Evolutionary conservation across 2,329 filamentous ascomycete species (phyloP).

Genomic region (Intubia oerlemansii): DNA sequence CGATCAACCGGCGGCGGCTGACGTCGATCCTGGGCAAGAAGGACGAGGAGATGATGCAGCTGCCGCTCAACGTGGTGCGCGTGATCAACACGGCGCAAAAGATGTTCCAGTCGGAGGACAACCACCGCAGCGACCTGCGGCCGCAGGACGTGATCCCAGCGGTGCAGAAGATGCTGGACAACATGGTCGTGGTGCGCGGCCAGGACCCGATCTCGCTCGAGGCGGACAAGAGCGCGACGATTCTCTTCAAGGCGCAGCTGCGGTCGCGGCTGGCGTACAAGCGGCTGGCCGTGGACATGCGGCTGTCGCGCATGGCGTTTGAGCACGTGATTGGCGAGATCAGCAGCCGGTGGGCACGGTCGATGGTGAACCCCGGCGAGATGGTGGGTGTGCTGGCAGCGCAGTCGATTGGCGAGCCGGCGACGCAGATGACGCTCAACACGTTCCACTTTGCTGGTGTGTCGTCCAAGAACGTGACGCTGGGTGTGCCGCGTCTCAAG

Average conservation of each 20-base stretch:
- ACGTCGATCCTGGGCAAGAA: conserved; percentile 24
- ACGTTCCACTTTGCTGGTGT: conserved; percentile 99
- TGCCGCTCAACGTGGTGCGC: conserved; percentile 78
- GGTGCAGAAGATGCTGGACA: conserved; percentile 52
- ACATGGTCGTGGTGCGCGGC: conserved; percentile 71
- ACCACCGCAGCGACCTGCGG: conserved; percentile 70
- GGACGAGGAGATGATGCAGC: conserved; percentile 68
- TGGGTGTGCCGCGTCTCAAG: conserved; percentile 97
- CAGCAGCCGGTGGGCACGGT: conserved; percentile 68
- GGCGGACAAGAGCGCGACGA: conserved; percentile 71
- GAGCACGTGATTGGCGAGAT: conserved; percentile 82
- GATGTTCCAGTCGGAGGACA: conserved; percentile 75
- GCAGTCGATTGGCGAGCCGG: conserved; percentile 95
- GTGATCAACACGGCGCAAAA: conserved; percentile 81
- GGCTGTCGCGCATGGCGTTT: conserved; percentile 77
- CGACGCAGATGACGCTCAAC: conserved; percentile 98
- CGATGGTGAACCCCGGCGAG: conserved; percentile 78
- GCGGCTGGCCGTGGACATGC: conserved; percentile 67
- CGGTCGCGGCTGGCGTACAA: conserved; percentile 85
- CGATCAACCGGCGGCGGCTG: conserved; percentile 30
- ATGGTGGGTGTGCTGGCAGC: conserved; percentile 98
- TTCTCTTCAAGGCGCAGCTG: conserved; percentile 80
- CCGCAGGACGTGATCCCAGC: conserved; percentile 71
- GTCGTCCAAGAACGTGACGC: conserved; percentile 94
- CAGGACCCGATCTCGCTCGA: conserved; percentile 63